These are phyloP conservation scores for Pilasporangium apinafurcum DNA, from an alignment of 352 stramenopile species.

Conservation along the genomic window DNA sequence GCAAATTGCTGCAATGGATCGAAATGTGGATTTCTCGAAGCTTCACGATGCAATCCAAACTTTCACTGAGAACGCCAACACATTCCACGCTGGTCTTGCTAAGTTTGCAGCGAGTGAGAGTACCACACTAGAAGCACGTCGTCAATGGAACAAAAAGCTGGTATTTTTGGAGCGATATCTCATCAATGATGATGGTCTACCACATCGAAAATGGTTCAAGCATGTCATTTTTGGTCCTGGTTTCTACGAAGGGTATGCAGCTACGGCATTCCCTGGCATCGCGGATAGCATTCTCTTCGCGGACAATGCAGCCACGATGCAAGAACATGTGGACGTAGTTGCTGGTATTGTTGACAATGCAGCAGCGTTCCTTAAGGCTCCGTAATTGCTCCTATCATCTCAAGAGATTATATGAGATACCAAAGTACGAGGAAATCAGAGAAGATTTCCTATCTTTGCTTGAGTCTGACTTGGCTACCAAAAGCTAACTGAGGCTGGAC, in stretches of 20 bases:
- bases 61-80: slow-evolving; percentile 23
- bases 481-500: no score
- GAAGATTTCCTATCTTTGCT: no score
- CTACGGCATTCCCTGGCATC: slow-evolving; percentile 43
- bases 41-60: slow-evolving; percentile 32
- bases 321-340: slow-evolving; percentile 39
- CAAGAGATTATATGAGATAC: no score
- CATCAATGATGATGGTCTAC: slow-evolving; percentile 23
- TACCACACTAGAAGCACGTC: not conserved
- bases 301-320: slow-evolving; percentile 22
- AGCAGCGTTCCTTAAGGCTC: slow-evolving; percentile 20
- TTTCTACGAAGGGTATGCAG: slow-evolving; percentile 47
- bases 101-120: slow-evolving; percentile 2
- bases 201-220: slow-evolving; percentile 51
- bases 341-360: slow-evolving; percentile 21
- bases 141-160: slow-evolving; percentile 40
- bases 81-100: slow-evolving; percentile 15
- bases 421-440: no score
- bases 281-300: slow-evolving; percentile 38
- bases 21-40: slow-evolving; percentile 19
- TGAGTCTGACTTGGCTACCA: no score
- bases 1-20: slow-evolving; percentile 9
- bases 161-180: slow-evolving; percentile 42
- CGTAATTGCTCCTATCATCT: no score
- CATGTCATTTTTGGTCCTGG: slow-evolving; percentile 56